Conservation (phyloP, 208 protist genomes). For the Acanthamoeba sp. region DNA sequence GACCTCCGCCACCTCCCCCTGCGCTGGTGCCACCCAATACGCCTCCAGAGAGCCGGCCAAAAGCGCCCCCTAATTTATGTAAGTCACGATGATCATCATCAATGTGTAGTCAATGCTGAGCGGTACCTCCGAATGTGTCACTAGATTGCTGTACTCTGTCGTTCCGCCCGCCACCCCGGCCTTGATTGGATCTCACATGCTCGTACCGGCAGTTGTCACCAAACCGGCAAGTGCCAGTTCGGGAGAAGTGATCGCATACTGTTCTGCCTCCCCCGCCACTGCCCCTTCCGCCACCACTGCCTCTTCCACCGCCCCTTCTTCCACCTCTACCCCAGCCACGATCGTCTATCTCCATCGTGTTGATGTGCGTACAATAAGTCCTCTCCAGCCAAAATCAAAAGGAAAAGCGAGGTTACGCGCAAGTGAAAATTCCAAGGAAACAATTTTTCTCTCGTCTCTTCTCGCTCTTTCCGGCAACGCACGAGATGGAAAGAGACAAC, state of each 20-base stretch:
- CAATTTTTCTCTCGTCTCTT: too few relatives aligned
- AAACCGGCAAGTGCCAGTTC: neutral
- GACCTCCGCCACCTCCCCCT: neutral
- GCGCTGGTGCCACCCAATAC: neutral
- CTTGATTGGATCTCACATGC: neutral
- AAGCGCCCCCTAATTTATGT: neutral
- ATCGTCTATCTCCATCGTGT: slow-evolving; percentile 37
- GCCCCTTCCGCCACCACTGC: neutral
- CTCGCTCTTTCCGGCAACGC: neutral
- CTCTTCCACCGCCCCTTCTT: slow-evolving; percentile 10
- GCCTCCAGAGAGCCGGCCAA: neutral
- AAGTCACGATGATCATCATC: neutral
- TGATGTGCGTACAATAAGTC: neutral
- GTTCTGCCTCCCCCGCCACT: neutral
- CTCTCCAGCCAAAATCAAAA: neutral
- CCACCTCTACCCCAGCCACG: slow-evolving; percentile 41
- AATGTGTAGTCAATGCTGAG: neutral
- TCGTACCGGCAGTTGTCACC: slow-evolving; percentile 33
- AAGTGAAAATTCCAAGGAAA: too few relatives aligned
- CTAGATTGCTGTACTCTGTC: neutral
- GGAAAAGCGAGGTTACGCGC: neutral
- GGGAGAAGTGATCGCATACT: slow-evolving; percentile 21
- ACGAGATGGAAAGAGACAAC: neutral
- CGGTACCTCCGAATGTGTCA: slow-evolving; percentile 32
- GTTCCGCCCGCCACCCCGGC: neutral